Evolutionary conservation across 129 eudicot species (phyloP).

Genomic region (Centaurea solstitialis): DNA sequence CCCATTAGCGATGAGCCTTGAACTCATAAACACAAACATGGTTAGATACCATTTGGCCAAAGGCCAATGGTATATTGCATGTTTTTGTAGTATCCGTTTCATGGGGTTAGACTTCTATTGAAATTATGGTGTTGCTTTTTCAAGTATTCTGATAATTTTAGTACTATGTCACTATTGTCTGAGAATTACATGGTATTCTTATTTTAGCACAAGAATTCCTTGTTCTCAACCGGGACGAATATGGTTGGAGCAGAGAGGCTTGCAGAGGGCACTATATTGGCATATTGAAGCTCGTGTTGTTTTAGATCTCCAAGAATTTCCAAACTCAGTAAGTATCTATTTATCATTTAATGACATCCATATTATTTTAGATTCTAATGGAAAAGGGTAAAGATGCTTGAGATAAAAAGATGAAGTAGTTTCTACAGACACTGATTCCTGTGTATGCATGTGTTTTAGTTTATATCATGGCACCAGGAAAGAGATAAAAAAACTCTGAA

Average conservation of each 20-base stretch:
- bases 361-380: neutral
- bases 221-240: slow-evolving; percentile 91
- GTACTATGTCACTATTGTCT: neutral
- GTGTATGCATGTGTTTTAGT: neutral
- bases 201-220: slow-evolving; percentile 75
- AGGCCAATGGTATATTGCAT: neutral
- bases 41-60: neutral
- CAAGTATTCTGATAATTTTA: neutral
- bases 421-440: neutral
- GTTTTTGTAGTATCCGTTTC: neutral
- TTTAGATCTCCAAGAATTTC: slow-evolving; percentile 87
- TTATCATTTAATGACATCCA: neutral
- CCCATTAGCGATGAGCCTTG: neutral
- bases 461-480: slow-evolving; percentile 3
- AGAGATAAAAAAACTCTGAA: neutral
- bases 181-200: neutral
- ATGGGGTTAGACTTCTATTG: neutral
- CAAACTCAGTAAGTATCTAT: slow-evolving; percentile 66
- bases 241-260: slow-evolving; percentile 98
- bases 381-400: slow-evolving; percentile 9
- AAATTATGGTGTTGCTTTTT: neutral
- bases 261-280: slow-evolving; percentile 90
- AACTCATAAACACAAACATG: neutral
- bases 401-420: slow-evolving; percentile 6
- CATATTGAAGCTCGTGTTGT: slow-evolving; percentile 98